phyloP scores from a whole-genome alignment of 164 flowering plant genomes.

The Magnolia officinalis region DNA sequence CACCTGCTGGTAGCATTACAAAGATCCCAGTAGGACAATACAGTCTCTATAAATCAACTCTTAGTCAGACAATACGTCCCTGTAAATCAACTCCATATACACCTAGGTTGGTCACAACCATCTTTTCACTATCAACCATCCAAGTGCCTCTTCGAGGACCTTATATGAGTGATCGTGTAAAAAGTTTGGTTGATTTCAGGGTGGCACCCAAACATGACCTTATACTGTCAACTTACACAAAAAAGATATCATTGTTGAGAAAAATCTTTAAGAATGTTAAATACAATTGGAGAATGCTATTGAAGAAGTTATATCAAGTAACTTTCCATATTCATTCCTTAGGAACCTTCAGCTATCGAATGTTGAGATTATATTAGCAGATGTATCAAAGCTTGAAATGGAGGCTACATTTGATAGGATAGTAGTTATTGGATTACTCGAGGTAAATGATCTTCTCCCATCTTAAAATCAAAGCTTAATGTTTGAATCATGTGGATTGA shows the following conservation, averaged over 20 bases:
- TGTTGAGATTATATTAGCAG: conserved; percentile 15
- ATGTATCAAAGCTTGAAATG: conserved; percentile 10
- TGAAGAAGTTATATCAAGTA: background rate
- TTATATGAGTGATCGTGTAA: too few species aligned
- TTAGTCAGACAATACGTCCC: too few species aligned
- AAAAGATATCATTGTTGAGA: too few species aligned
- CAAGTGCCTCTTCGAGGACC: background rate
- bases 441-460: conserved; percentile 3
- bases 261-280: background rate
- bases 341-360: conserved; percentile 13
- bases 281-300: background rate
- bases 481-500: background rate
- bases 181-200: too few species aligned
- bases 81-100: too few species aligned
- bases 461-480: background rate
- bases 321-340: background rate
- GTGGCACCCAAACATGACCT: too few species aligned
- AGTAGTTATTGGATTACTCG: conserved; percentile 12
- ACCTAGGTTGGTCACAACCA: too few species aligned
- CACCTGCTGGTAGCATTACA: background rate
- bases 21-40: background rate
- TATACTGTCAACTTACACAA: too few species aligned
- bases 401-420: conserved; percentile 15
- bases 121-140: background rate
- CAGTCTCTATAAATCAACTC: too few species aligned